Evolutionary conservation across 352 stramenopile species (phyloP), one percentile per base, ranked within the genome.

Genomic region (Pythium periplocum): DNA sequence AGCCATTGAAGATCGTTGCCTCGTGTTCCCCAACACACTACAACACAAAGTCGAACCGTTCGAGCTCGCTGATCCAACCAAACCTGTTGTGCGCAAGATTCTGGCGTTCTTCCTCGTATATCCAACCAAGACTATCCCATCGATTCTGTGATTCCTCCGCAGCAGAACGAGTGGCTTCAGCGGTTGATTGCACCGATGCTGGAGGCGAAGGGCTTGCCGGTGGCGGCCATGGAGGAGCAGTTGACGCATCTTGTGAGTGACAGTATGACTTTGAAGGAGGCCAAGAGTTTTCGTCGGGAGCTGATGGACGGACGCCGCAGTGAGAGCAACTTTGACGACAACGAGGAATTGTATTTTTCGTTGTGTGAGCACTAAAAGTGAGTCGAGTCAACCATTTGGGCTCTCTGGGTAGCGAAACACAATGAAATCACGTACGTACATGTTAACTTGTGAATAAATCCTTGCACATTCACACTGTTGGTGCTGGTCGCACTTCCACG

Each of bases 21-120:
- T 74, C 17, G 57, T 66, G 26, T 74, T 68, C 45, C 62, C 62
- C 11, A 74, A 71, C 51, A 66, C 42, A 10, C 41, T 69, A 4
- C 62, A 71, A 53, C 58, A 74, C 45, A 37, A 44, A 26, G 62
- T 74, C 8, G 57, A 63, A 32, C 58, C 62, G 31, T 68, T 73
- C n/a, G 54, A 62, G 39, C 36, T 74, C 3, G 55, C 10, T 0
- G 66, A 71, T 46, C n/a, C 32, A 26, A 63, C 58, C 0, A 52
- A 45, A 26, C 55, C 60, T 4, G 64, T 60, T 11, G 44, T 68
- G 2, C 64, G 64, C 6, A 71, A 76, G 58, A 73, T 76, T 43
- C 38, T 76, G 2, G 62, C 60, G n/a, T 76, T 73, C 40, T 76
- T 73, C 36, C 38, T 76, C 31, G 57, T 76, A 5, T 57, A 76